phyloP scores from a whole-genome alignment of 169 alveolate genomes.

The Plasmodium billcollinsi region DNA sequence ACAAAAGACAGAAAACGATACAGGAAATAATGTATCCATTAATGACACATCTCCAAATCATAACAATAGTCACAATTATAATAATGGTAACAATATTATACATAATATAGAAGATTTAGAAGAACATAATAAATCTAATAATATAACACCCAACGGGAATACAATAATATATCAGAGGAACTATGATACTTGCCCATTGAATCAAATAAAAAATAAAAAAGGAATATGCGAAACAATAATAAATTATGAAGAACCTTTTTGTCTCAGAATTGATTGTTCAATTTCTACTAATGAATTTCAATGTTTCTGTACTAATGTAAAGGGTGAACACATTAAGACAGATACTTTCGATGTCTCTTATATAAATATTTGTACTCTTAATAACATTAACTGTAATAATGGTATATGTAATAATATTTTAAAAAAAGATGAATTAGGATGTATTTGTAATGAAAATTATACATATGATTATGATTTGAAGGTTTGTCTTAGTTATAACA shows the following conservation, averaged over 20 bases:
- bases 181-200: not conserved
- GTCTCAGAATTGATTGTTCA: conserved; percentile 62
- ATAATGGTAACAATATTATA: not conserved
- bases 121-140: not conserved
- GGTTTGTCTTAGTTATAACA: conserved; percentile 23
- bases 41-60: too few relatives aligned
- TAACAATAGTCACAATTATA: too few relatives aligned
- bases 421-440: conserved; percentile 42
- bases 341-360: conserved; percentile 53
- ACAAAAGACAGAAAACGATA: not conserved
- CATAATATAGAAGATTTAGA: not conserved
- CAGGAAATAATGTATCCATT: too few relatives aligned
- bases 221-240: not conserved
- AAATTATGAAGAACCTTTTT: conserved; percentile 11
- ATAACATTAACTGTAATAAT: conserved; percentile 48
- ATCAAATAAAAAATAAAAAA: conserved; percentile 28
- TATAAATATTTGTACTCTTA: conserved; percentile 61
- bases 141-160: not conserved
- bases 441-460: conserved; percentile 53
- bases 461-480: conserved; percentile 38
- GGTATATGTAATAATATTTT: conserved; percentile 46
- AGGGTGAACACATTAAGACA: conserved; percentile 30
- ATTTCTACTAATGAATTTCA: conserved; percentile 14
- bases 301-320: conserved; percentile 40
- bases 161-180: not conserved